Conservation (phyloP, 2,329 filamentous ascomycete genomes). For the Emmonsia crescens region DNA sequence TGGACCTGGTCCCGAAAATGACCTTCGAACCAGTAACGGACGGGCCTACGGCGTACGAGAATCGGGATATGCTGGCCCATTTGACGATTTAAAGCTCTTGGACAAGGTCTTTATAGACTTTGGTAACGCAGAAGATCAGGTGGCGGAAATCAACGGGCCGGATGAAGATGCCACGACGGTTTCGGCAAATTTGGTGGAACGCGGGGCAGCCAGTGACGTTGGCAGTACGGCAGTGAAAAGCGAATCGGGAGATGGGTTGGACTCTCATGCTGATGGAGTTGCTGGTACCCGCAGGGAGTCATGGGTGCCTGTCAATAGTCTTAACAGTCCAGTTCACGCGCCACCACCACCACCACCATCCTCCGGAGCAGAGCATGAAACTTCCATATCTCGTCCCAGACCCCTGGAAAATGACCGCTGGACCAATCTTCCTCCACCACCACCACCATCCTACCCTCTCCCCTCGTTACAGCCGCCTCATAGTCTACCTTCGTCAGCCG, state of each 20-base stretch:
- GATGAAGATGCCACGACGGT: slow-evolving; percentile 24
- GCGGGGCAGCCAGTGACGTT: slow-evolving; percentile 26
- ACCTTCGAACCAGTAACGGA: slow-evolving; percentile 21
- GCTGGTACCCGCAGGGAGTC: slow-evolving; percentile 28
- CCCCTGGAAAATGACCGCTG: slow-evolving; percentile 9
- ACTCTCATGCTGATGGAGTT: slow-evolving; percentile 22
- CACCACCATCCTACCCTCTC: slow-evolving; percentile 15
- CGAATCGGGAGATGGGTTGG: slow-evolving; percentile 25
- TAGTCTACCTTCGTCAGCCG: slow-evolving; percentile 14
- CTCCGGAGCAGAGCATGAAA: slow-evolving; percentile 1
- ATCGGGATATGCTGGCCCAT: slow-evolving; percentile 21
- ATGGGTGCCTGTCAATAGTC: slow-evolving; percentile 32
- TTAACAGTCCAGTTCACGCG: slow-evolving; percentile 15
- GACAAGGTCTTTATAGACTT: slow-evolving; percentile 33
- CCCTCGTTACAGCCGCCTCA: slow-evolving; percentile 25
- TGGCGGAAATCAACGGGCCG: slow-evolving; percentile 20
- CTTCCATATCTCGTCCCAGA: background rate
- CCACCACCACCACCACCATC: background rate
- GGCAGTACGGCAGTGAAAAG: slow-evolving; percentile 34
- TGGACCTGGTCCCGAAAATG: slow-evolving; percentile 15
- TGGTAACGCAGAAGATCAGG: slow-evolving; percentile 30
- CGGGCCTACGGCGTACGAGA: slow-evolving; percentile 20
- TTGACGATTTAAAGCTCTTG: slow-evolving; percentile 32
- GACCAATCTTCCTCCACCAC: slow-evolving; percentile 4
- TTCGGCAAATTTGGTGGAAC: slow-evolving; percentile 20